Evolutionary conservation across 2,329 filamentous ascomycete genomes (phyloP).

Genomic region (Exophiala alcalophila): DNA sequence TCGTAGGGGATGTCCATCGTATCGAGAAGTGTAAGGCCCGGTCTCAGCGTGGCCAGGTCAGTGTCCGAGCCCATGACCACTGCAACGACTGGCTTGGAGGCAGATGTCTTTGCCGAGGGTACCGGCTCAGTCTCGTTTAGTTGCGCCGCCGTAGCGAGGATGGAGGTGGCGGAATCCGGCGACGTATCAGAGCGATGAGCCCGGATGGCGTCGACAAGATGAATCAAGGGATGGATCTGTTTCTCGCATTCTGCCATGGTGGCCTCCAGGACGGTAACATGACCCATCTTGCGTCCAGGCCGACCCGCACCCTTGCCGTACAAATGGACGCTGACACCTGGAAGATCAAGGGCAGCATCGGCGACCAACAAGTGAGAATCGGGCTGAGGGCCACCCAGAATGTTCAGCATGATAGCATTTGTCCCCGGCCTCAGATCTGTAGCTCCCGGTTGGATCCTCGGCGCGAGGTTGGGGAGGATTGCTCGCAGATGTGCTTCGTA

Average conservation of each 20-base stretch:
- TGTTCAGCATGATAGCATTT: slow-evolving; percentile 54
- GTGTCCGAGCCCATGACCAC: slow-evolving; percentile 51
- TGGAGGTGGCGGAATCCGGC: slow-evolving; percentile 24
- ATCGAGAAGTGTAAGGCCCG: slow-evolving; percentile 33
- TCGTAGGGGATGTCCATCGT: slow-evolving; percentile 34
- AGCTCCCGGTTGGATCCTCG: slow-evolving; percentile 57
- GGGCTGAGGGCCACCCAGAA: slow-evolving; percentile 57
- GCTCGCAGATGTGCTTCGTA: slow-evolving; percentile 86
- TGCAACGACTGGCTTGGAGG: no score
- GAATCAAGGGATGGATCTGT: slow-evolving; percentile 67
- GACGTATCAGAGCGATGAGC: slow-evolving; percentile 53
- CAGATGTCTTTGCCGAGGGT: slow-evolving; percentile 30
- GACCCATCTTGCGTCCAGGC: slow-evolving; percentile 89
- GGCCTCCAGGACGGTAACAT: slow-evolving; percentile 75
- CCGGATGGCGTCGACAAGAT: slow-evolving; percentile 77
- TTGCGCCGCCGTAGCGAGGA: slow-evolving; percentile 17
- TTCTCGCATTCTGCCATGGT: slow-evolving; percentile 66
- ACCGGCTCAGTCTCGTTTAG: slow-evolving; percentile 23
- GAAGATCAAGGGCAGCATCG: slow-evolving; percentile 55
- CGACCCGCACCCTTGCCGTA: slow-evolving; percentile 86
- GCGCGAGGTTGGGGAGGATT: slow-evolving; percentile 59
- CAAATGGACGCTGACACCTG: slow-evolving; percentile 69
- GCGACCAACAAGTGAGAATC: slow-evolving; percentile 60
- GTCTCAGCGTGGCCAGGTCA: slow-evolving; percentile 33
- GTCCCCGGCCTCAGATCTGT: slow-evolving; percentile 47